A percentile compares a stretch with the other conserved stretches of the same genome.
Conservation (phyloP, 2,329 filamentous ascomycete genomes). For the Lecanicillium sp. region DNA sequence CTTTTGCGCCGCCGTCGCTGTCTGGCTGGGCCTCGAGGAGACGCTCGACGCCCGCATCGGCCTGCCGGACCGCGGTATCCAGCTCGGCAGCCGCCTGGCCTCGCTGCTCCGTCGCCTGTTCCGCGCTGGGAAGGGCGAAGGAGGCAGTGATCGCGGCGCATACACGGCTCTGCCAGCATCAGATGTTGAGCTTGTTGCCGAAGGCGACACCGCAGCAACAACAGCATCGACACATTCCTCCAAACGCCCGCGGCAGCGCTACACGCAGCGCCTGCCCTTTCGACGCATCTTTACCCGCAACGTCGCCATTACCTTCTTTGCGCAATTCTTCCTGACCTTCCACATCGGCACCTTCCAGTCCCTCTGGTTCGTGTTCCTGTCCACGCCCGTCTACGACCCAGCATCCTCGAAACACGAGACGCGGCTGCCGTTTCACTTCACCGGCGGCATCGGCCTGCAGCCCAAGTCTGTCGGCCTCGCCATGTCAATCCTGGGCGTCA, state of each 20-base stretch:
- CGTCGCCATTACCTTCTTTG: constrained; percentile 47
- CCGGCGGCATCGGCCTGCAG: constrained; percentile 68
- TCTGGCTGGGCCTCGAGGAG: constrained; percentile 47
- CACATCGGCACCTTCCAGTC: constrained; percentile 72
- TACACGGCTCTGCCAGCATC: constrained; percentile 17
- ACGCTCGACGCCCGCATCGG: constrained; percentile 36
- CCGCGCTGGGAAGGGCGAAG: background rate
- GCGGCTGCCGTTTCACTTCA: constrained; percentile 53
- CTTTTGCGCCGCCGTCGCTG: constrained; percentile 30
- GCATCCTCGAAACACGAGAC: constrained; percentile 21
- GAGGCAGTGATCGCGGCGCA: constrained; percentile 3
- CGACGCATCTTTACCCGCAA: constrained; percentile 48
- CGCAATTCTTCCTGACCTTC: constrained; percentile 62
- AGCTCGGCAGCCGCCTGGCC: constrained; percentile 29
- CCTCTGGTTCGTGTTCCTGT: constrained; percentile 70
- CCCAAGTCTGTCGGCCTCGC: constrained; percentile 66
- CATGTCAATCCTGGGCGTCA: constrained; percentile 66
- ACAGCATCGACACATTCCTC: background rate
- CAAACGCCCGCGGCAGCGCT: constrained; percentile 21
- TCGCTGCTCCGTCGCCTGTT: constrained; percentile 16
- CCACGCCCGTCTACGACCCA: constrained; percentile 55
- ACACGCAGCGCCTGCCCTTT: constrained; percentile 42
- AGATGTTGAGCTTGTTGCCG: constrained; percentile 15
- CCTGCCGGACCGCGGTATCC: constrained; percentile 33
- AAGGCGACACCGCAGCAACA: constrained; percentile 2